These are phyloP conservation scores for Penicillium sp. DNA, from an alignment of 2,329 filamentous ascomycete genomes.

Conservation along the genomic window DNA sequence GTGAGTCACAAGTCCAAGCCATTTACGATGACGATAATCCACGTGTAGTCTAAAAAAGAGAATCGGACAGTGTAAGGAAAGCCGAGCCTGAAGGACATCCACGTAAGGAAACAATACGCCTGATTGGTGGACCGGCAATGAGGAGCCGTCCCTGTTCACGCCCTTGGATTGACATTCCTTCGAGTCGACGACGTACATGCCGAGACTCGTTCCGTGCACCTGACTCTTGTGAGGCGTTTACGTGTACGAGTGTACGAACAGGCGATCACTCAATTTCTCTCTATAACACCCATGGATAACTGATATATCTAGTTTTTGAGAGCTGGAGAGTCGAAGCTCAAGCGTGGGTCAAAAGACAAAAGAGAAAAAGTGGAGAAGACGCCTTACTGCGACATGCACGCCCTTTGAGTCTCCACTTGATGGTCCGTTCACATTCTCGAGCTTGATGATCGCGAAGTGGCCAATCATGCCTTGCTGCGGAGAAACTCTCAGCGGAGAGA, in stretches of 20 bases:
- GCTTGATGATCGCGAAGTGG: constrained; percentile 1
- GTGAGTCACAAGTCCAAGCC: constrained; percentile 6
- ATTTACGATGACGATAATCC: not conserved
- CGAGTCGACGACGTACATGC: not conserved
- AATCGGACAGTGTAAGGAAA: constrained; percentile 4
- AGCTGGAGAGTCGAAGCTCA: not conserved
- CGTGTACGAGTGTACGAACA: too few relatives aligned
- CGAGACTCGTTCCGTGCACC: not conserved
- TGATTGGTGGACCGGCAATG: constrained; percentile 12
- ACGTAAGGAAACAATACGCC: not conserved
- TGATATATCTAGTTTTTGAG: too few relatives aligned
- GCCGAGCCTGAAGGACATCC: constrained; percentile 1
- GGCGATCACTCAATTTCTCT: too few relatives aligned
- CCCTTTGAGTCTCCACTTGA: constrained; percentile 25
- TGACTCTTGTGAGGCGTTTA: too few relatives aligned
- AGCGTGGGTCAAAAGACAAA: constrained; percentile 1
- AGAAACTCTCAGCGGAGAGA: constrained; percentile 5
- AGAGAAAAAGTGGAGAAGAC: constrained; percentile 14
- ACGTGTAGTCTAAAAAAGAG: not conserved
- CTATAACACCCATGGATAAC: too few relatives aligned
- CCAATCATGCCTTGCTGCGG: constrained; percentile 11
- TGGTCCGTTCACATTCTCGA: constrained; percentile 14
- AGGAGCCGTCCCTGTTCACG: constrained; percentile 15
- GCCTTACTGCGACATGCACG: constrained; percentile 25
- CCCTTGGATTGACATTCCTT: constrained; percentile 28